Conservation (phyloP, 148 eudicot genomes). For the Vaccinium corymbosum region DNA sequence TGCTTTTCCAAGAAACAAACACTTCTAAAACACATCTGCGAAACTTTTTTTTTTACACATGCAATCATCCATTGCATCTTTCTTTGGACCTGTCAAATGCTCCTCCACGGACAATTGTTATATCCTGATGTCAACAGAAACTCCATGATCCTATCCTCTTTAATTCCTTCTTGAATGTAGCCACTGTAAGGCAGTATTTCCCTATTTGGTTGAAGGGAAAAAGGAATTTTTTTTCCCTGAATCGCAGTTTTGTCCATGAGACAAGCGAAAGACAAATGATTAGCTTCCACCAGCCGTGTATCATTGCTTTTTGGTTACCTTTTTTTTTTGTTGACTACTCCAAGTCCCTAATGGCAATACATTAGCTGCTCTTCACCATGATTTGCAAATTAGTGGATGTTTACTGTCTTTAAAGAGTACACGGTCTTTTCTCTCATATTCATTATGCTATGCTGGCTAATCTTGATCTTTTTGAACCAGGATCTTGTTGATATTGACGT, state of each 20-base stretch:
- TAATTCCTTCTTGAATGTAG: neutral
- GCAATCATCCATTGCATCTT: neutral
- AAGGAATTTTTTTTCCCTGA: neutral
- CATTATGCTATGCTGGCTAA: constrained; percentile 3
- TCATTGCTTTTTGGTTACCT: neutral
- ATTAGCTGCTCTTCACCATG: neutral
- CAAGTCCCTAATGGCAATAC: neutral
- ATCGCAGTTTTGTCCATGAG: neutral
- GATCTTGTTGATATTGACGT: constrained; percentile 97
- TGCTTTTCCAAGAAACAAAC: neutral
- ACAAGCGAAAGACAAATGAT: neutral
- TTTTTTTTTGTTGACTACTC: neutral
- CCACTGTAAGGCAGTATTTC: neutral
- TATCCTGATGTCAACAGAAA: neutral
- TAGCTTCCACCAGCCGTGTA: neutral
- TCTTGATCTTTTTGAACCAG: constrained; percentile 30
- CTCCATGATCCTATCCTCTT: neutral
- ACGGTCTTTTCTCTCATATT: neutral
- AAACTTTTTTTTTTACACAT: neutral
- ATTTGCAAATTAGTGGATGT: neutral
- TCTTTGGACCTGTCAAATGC: neutral
- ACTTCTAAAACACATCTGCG: neutral
- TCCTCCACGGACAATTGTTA: neutral
- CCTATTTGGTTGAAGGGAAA: neutral
- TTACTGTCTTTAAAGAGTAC: neutral